phyloP scores from a whole-genome alignment of 2,329 filamentous ascomycete genomes.

The Tolypocladium amazonense region DNA sequence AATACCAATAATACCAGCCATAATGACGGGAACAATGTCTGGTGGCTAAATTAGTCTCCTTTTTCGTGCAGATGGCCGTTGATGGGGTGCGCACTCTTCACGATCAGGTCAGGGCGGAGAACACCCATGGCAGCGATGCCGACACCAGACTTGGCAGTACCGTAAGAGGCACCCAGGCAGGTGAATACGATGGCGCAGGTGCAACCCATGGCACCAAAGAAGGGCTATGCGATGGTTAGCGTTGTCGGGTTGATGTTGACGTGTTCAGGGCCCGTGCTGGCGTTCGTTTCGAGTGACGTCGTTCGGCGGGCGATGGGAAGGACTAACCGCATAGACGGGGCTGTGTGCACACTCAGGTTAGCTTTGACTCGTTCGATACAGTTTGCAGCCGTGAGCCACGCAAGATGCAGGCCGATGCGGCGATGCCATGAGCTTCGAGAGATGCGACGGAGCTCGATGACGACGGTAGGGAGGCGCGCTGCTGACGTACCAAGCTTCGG shows the following conservation, averaged over 20 bases:
- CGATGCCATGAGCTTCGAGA: conserved; percentile 17
- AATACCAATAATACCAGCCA: conserved; percentile 99
- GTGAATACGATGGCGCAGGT: conserved; percentile 95
- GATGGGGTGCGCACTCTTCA: conserved; percentile 71
- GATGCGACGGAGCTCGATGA: conserved; percentile 19
- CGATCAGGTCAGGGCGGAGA: conserved; percentile 91
- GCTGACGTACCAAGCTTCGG: conserved; percentile 70
- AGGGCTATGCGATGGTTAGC: conserved; percentile 48
- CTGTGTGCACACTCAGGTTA: conserved; percentile 42
- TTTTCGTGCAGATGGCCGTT: neutral
- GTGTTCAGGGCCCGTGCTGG: conserved; percentile 9
- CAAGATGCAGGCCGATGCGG: conserved; percentile 2
- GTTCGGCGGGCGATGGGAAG: conserved; percentile 15
- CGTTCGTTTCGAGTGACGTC: conserved; percentile 16
- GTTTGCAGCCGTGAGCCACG: neutral
- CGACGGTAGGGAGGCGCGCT: conserved; percentile 18
- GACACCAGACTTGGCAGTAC: conserved; percentile 97
- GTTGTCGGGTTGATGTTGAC: conserved; percentile 8
- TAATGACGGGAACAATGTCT: conserved; percentile 99
- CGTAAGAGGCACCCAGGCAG: conserved; percentile 93
- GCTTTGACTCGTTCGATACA: conserved; percentile 17
- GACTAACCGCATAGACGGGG: conserved; percentile 98
- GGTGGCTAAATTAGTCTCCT: conserved; percentile 9
- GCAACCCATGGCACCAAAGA: conserved; percentile 97
- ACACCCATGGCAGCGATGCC: conserved; percentile 99